Evolutionary conservation across 2,329 filamentous ascomycete species (phyloP), one percentile per base, ranked within the genome.

Genomic region (Orbilia ellipsospora): DNA sequence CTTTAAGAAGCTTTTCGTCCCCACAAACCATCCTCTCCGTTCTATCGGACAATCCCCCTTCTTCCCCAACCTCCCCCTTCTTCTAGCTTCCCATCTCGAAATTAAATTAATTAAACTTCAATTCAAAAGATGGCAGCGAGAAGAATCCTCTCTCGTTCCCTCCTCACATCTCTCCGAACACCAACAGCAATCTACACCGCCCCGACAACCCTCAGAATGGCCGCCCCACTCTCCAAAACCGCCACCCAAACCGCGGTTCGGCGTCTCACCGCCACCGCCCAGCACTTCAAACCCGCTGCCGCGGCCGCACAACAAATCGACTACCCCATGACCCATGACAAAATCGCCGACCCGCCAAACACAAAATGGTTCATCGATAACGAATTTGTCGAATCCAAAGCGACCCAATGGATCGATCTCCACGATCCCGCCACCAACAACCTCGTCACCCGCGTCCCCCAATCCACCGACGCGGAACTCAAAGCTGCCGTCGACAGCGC

Each of bases 341-440:
- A 88, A 84, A 89, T 93, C 79, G 80, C 87, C 78, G 83, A 87
- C 73, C 89, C 90, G 44, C 83, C 87, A 79, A 88, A 94, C 81
- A 94, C 92, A 13, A 90, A 89, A 28, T 93, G 91, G 85, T 95
- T 95, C 82, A 82, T 95, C 79, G 88, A 95, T 85, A 95, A 95
- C 84, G 84, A 90, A 82, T 93, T 94, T 81, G 84, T 90, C 65
- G 83, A 86, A 59, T 94, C 91, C 16, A 83, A 86, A 80, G 85
- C 92, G 28, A 86, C 88, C 74, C 85, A 90, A 83, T 93, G 89
- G 86, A 93, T 94, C 82, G 90, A 93, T 80, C 85, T 95, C 78
- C 85, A 92, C 83, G 92, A 95, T 83, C 92, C 92, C 18, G 92
- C 92, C 57, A 94, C 92, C 80, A 94, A 94, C 85, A 91, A 93